phyloP scores from a whole-genome alignment of 148 eudicot genomes.

The Nyssa sinensis region DNA sequence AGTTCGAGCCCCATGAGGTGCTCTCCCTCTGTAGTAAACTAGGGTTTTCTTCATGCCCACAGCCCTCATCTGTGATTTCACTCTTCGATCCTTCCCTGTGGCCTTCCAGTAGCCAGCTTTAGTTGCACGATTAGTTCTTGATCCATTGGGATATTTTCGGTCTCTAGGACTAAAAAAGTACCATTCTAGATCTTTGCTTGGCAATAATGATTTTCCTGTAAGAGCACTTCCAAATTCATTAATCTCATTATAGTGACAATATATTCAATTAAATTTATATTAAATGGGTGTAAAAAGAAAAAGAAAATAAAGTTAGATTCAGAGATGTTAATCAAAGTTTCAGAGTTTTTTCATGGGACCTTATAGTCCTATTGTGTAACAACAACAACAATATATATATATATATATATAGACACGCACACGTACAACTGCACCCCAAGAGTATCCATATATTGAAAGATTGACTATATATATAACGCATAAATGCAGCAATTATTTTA shows the following conservation, averaged over 20 bases:
- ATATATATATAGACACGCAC: no score
- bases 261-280: neutral
- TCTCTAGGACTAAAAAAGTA: constrained; percentile 88
- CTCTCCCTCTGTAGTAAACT: constrained; percentile 86
- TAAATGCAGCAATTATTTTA: no score
- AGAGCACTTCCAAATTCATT: neutral
- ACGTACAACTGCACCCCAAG: no score
- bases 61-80: constrained; percentile 60
- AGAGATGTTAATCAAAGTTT: neutral
- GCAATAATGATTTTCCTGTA: constrained; percentile 74
- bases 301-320: no score
- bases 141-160: constrained; percentile 83
- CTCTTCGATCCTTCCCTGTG: constrained; percentile 81
- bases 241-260: neutral
- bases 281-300: no score
- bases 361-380: no score
- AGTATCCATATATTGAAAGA: no score
- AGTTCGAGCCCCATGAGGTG: constrained; percentile 77
- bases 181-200: constrained; percentile 92
- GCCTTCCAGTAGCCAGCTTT: constrained; percentile 95
- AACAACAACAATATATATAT: no score
- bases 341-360: neutral
- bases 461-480: no score
- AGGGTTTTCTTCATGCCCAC: constrained; percentile 93
- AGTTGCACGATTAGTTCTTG: constrained; percentile 88